Conservation (phyloP, 1,139 yeast species). For the Hanseniaspora gamundiae region DNA sequence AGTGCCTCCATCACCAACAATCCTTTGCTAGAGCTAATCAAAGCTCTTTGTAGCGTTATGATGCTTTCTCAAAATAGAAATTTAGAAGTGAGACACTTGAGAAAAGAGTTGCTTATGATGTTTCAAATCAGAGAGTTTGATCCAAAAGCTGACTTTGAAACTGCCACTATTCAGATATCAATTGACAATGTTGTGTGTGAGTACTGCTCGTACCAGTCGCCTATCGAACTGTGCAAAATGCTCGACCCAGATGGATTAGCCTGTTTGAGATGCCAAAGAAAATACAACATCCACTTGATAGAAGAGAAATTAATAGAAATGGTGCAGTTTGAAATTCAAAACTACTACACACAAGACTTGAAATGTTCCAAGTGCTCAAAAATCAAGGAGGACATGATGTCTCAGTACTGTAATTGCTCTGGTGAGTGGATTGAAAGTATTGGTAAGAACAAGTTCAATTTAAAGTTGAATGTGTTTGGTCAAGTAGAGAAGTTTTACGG, state of each 20-base stretch:
- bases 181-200: constrained; percentile 66
- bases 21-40: constrained; percentile 73
- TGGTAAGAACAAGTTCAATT: constrained; percentile 33
- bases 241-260: constrained; percentile 40
- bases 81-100: constrained; percentile 61
- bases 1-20: constrained; percentile 35
- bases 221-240: constrained; percentile 74
- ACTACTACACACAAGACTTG: constrained; percentile 68
- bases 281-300: constrained; percentile 53
- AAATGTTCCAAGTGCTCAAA: constrained; percentile 67
- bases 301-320: constrained; percentile 72
- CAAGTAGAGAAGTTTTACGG: constrained; percentile 53
- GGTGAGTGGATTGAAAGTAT: constrained; percentile 69
- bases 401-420: constrained; percentile 73
- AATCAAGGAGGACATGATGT: constrained; percentile 56
- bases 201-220: constrained; percentile 62
- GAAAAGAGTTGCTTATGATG: constrained; percentile 59
- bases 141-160: constrained; percentile 56
- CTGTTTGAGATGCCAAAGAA: constrained; percentile 57
- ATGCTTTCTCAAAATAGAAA: constrained; percentile 50
- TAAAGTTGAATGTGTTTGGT: constrained; percentile 36
- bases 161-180: constrained; percentile 63
- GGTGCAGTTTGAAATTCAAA: constrained; percentile 41
- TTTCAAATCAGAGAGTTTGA: constrained; percentile 82
- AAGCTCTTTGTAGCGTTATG: constrained; percentile 62